phyloP scores from a whole-genome alignment of 2,329 filamentous ascomycete genomes.

The Monilinia vaccinii-corymbosi region DNA sequence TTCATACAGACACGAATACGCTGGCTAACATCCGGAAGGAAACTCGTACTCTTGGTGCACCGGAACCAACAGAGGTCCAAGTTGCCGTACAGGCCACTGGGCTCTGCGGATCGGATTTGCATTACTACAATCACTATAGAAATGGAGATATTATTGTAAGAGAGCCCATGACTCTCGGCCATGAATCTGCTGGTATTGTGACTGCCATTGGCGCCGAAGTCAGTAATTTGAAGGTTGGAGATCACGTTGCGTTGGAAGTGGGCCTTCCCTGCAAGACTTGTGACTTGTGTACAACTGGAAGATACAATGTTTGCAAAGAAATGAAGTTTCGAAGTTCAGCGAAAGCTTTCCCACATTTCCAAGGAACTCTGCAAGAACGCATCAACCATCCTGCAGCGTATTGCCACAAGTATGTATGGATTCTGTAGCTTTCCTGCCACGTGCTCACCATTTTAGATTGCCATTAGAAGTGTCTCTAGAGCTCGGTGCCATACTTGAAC shows the following conservation, averaged over 20 bases:
- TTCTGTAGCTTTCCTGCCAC: not conserved
- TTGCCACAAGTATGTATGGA: conserved; percentile 64
- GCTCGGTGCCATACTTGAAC: conserved; percentile 83
- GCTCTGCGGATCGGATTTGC: conserved; percentile 93
- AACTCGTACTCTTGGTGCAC: conserved; percentile 21
- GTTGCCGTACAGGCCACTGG: conserved; percentile 86
- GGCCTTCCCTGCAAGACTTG: conserved; percentile 86
- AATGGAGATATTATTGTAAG: conserved; percentile 93
- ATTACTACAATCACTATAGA: conserved; percentile 93
- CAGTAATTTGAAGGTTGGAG: conserved; percentile 66
- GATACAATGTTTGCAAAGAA: conserved; percentile 86
- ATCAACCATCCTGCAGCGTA: conserved; percentile 89
- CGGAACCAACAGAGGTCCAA: conserved; percentile 55
- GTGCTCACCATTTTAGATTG: conserved; percentile 19
- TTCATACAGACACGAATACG: not conserved
- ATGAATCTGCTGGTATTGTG: conserved; percentile 81
- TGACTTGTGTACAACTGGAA: conserved; percentile 79
- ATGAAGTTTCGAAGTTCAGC: conserved; percentile 31
- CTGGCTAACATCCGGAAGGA: conserved; percentile 19
- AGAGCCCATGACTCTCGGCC: conserved; percentile 81
- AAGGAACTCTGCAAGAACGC: conserved; percentile 29
- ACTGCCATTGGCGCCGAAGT: conserved; percentile 75
- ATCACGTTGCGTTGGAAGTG: conserved; percentile 88
- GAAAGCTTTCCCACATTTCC: conserved; percentile 30
- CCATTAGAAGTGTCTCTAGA: conserved; percentile 74